Conservation (phyloP, 192 early-diverging fungal genomes). For the Coemansia sp. region DNA sequence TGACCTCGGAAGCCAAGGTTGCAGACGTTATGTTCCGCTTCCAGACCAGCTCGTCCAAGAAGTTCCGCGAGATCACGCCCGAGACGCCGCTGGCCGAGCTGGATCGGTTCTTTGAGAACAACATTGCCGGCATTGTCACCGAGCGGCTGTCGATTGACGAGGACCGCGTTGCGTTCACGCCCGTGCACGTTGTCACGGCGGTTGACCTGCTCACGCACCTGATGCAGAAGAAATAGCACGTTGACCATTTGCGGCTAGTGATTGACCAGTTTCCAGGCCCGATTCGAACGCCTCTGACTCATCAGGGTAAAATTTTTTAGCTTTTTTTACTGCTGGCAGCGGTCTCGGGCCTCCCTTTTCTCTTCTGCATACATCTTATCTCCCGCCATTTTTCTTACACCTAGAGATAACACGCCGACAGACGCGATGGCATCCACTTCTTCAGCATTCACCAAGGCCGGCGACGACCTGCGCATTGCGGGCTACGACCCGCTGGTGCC, state of each 20-base stretch:
- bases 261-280: too few relatives aligned
- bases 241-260: too few relatives aligned
- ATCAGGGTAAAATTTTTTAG: not conserved
- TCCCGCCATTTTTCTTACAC: not conserved
- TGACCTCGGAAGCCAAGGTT: constrained; percentile 61
- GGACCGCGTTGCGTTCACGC: constrained; percentile 55
- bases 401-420: not conserved
- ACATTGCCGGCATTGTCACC: constrained; percentile 89
- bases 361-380: not conserved
- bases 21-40: constrained; percentile 78
- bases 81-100: constrained; percentile 81
- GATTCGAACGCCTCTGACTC: too few relatives aligned
- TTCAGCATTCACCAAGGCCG: constrained; percentile 48
- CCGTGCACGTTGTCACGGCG: constrained; percentile 90
- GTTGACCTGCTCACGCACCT: constrained; percentile 85
- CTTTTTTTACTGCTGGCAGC: not conserved
- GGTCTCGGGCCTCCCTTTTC: not conserved
- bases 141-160: constrained; percentile 54
- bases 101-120: constrained; percentile 86
- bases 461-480: constrained; percentile 82
- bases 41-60: constrained; percentile 57
- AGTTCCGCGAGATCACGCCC: constrained; percentile 83
- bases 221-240: constrained; percentile 56
- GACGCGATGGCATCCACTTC: constrained; percentile 42
- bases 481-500: constrained; percentile 90